These are phyloP conservation scores for Fusarium anthophilum DNA, from an alignment of 2,329 filamentous ascomycete species.

Conservation along the genomic window DNA sequence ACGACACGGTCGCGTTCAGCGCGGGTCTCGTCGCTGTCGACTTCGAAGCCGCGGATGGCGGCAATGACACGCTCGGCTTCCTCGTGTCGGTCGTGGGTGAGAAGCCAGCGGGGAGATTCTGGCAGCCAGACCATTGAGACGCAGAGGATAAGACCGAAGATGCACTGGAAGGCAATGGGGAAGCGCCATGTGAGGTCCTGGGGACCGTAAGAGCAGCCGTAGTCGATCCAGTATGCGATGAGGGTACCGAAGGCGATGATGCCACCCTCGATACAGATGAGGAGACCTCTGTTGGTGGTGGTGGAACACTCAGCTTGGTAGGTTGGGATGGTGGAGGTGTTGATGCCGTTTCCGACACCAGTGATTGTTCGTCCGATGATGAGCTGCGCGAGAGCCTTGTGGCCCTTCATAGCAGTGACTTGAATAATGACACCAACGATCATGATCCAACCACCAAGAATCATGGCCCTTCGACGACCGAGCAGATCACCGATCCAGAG, in stretches of 20 bases:
- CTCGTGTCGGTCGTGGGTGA: slow-evolving; percentile 58
- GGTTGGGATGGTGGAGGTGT: slow-evolving; percentile 63
- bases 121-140: slow-evolving; percentile 56
- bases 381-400: slow-evolving; percentile 55
- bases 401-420: slow-evolving; percentile 52
- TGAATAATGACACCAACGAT: slow-evolving; percentile 69
- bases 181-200: slow-evolving; percentile 63
- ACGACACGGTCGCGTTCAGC: slow-evolving; percentile 65
- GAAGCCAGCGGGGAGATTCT: slow-evolving; percentile 57
- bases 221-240: slow-evolving; percentile 57
- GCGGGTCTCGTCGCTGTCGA: slow-evolving; percentile 65
- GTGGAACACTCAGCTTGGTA: slow-evolving; percentile 66
- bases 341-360: slow-evolving; percentile 60
- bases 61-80: slow-evolving; percentile 48
- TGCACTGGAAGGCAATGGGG: slow-evolving; percentile 56
- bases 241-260: slow-evolving; percentile 54
- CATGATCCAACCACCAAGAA: slow-evolving; percentile 66
- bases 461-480: slow-evolving; percentile 63
- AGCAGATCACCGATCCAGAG: slow-evolving; percentile 63
- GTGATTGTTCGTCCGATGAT: slow-evolving; percentile 62
- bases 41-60: slow-evolving; percentile 49
- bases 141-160: slow-evolving; percentile 56
- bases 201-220: slow-evolving; percentile 54
- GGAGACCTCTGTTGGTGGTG: slow-evolving; percentile 61
- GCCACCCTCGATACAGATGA: slow-evolving; percentile 61